A percentile compares a stretch with the other conserved stretches of the same genome.
These are phyloP conservation scores for Conidiobolus coronatus DNA, from an alignment of 371 early-diverging fungal genomes.

Conservation along the genomic window DNA sequence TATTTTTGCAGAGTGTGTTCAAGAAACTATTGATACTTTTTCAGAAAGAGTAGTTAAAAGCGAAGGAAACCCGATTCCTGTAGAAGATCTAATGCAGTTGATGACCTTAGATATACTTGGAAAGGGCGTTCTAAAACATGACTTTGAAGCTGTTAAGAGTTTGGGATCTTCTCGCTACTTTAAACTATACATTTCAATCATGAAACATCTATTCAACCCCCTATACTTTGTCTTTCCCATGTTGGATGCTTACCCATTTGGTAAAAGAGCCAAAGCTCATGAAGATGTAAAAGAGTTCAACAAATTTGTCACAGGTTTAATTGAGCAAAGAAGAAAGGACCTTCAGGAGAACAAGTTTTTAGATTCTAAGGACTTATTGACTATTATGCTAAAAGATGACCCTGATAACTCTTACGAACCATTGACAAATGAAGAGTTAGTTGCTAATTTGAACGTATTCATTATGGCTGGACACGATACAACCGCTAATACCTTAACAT, in stretches of 20 bases:
- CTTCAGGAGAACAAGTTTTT: background rate
- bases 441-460: background rate
- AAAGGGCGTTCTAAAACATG: background rate
- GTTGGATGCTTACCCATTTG: background rate
- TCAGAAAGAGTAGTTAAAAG: background rate
- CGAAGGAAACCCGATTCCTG: background rate
- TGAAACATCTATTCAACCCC: background rate
- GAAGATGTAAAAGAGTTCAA: background rate
- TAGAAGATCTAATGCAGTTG: background rate
- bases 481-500: background rate
- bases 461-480: constrained; percentile 1
- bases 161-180: no score
- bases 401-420: background rate
- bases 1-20: background rate
- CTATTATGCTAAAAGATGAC: background rate
- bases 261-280: background rate
- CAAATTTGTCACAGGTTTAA: background rate
- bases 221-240: background rate
- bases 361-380: background rate
- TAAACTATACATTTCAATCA: background rate
- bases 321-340: background rate
- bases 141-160: background rate
- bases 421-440: background rate
- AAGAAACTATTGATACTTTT: background rate
- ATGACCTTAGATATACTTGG: background rate